A percentile compares a stretch with the other conserved stretches of the same genome.
These are phyloP conservation scores for Pseudogymnoascus destructans DNA, from an alignment of 2,329 filamentous ascomycete species.

Conservation along the genomic window DNA sequence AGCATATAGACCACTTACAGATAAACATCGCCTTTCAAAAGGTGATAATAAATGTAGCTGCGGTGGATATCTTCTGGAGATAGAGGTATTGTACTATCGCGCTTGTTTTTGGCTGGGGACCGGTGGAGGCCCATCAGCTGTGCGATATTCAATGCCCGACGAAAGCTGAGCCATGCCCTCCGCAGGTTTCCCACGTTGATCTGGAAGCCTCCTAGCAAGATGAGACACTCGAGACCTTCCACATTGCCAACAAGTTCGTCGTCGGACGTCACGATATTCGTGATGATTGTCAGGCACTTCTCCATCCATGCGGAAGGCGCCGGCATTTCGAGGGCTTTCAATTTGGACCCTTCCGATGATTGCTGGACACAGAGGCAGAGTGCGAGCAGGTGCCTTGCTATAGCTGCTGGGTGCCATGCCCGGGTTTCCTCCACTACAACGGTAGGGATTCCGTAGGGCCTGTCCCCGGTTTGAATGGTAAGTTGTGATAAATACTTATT, in stretches of 20 bases:
- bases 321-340: slow-evolving; percentile 15
- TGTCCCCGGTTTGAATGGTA: slow-evolving; percentile 8
- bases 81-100: not conserved
- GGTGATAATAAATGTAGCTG: not conserved
- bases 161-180: slow-evolving; percentile 34
- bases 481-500: slow-evolving; percentile 17
- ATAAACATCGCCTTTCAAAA: slow-evolving; percentile 7
- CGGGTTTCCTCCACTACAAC: slow-evolving; percentile 19
- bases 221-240: slow-evolving; percentile 40
- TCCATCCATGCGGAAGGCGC: slow-evolving; percentile 20
- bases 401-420: slow-evolving; percentile 18
- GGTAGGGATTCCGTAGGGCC: slow-evolving; percentile 3
- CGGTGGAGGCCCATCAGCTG: slow-evolving; percentile 38
- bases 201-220: slow-evolving; percentile 35
- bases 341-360: slow-evolving; percentile 19
- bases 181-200: slow-evolving; percentile 36
- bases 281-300: slow-evolving; percentile 17
- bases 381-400: slow-evolving; percentile 21
- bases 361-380: slow-evolving; percentile 23
- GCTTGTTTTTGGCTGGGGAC: slow-evolving; percentile 22
- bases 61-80: not conserved
- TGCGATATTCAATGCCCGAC: slow-evolving; percentile 37
- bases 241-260: slow-evolving; percentile 34
- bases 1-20: not conserved
- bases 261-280: slow-evolving; percentile 30